A percentile compares a stretch with the other conserved stretches of the same genome.
Evolutionary conservation across 140 eudicot species (phyloP).

Genomic region (Oenanthe javanica): DNA sequence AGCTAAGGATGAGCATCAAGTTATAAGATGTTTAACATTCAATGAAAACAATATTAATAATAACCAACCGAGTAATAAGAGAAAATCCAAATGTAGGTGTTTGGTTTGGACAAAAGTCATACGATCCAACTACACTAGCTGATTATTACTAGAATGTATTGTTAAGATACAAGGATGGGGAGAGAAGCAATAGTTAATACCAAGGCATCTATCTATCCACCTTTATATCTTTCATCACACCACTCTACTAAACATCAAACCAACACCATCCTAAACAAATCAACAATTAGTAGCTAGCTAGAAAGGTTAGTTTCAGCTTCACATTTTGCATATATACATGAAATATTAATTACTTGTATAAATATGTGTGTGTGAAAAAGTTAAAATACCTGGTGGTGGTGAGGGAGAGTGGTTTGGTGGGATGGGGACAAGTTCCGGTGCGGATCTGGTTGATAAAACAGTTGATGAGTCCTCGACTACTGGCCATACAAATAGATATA

Average conservation of each 20-base stretch:
- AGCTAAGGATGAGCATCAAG: no score
- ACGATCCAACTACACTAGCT: no score
- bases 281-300: background rate
- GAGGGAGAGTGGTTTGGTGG: slow-evolving; percentile 13
- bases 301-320: background rate
- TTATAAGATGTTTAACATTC: no score
- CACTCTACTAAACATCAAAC: background rate
- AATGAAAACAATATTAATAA: no score
- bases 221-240: background rate
- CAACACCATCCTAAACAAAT: background rate
- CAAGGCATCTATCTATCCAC: background rate
- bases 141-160: no score
- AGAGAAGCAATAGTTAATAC: background rate
- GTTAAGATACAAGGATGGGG: background rate
- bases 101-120: no score
- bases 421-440: slow-evolving; percentile 16
- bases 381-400: slow-evolving; percentile 22
- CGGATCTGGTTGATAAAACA: slow-evolving; percentile 50
- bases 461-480: no score
- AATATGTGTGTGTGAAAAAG: background rate
- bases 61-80: no score
- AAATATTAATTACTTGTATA: background rate
- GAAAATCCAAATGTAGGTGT: no score
- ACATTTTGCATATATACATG: background rate
- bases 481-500: slow-evolving; percentile 48